Evolutionary conservation across 108 stramenopile species (phyloP).

Genomic region (Parietichytrium sp.): DNA sequence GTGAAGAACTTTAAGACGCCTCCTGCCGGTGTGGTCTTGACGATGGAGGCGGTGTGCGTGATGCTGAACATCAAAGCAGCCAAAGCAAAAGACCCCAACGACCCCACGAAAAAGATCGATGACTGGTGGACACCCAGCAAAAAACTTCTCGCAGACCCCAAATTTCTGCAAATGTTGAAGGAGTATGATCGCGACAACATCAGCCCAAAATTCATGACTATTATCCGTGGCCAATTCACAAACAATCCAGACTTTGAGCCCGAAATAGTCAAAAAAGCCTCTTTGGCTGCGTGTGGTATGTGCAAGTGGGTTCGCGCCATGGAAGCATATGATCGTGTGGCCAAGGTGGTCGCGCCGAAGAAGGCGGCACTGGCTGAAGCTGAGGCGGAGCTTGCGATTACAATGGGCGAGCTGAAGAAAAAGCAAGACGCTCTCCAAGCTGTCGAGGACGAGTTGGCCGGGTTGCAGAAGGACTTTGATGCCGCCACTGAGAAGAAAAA

Average conservation of each 20-base stretch:
- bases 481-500: conserved; percentile 55
- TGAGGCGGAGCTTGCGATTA: conserved; percentile 56
- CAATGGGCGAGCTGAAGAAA: conserved; percentile 54
- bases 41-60: conserved; percentile 60
- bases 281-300: conserved; percentile 65
- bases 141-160: conserved; percentile 56
- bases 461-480: conserved; percentile 54
- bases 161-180: conserved; percentile 62
- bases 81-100: conserved; percentile 64
- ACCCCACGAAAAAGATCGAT: conserved; percentile 63
- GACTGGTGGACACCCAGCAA: conserved; percentile 68
- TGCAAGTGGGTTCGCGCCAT: conserved; percentile 70
- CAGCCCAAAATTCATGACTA: conserved; percentile 54
- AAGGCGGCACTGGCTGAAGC: conserved; percentile 62
- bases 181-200: conserved; percentile 66
- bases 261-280: conserved; percentile 60
- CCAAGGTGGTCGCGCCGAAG: conserved; percentile 67
- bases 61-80: conserved; percentile 63
- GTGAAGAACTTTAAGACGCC: conserved; percentile 65
- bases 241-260: conserved; percentile 60
- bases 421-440: conserved; percentile 63
- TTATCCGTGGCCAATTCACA: conserved; percentile 57
- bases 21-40: conserved; percentile 55
- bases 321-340: conserved; percentile 64
- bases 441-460: conserved; percentile 61